phyloP scores from a whole-genome alignment of 163 green algal species.

The Chlamydomonas reinhardtii region DNA sequence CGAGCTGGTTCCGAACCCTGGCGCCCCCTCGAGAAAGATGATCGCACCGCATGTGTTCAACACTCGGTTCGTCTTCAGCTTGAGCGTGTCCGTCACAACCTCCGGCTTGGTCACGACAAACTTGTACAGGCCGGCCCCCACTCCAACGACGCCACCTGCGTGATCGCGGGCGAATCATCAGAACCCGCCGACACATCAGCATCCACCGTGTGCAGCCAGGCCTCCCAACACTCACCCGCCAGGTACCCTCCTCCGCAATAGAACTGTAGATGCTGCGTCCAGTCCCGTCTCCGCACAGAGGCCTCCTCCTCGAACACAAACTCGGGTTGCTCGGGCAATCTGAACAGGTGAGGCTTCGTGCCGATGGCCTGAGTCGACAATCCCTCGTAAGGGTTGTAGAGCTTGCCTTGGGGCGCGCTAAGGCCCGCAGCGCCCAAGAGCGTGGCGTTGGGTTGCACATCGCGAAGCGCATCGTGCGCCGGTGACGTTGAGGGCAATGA shows the following conservation, averaged over 20 bases:
- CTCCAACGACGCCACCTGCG: slow-evolving; percentile 58
- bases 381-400: slow-evolving; percentile 68
- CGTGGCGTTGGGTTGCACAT: slow-evolving; percentile 14
- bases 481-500: slow-evolving; percentile 18
- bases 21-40: too few relatives aligned
- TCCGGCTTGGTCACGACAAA: slow-evolving; percentile 60
- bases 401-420: slow-evolving; percentile 9
- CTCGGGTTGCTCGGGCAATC: slow-evolving; percentile 84
- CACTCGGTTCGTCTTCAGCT: slow-evolving; percentile 70
- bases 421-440: neutral
- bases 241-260: slow-evolving; percentile 95
- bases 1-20: too few relatives aligned
- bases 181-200: slow-evolving; percentile 2
- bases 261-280: slow-evolving; percentile 95
- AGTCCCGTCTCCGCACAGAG: slow-evolving; percentile 79
- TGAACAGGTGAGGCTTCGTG: slow-evolving; percentile 63
- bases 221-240: slow-evolving; percentile 60
- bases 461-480: slow-evolving; percentile 36
- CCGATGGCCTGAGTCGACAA: slow-evolving; percentile 28
- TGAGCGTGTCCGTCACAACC: slow-evolving; percentile 52
- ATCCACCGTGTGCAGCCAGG: neutral
- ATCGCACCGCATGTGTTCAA: slow-evolving; percentile 66
- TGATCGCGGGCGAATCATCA: neutral
- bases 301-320: slow-evolving; percentile 96
- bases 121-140: slow-evolving; percentile 56